Conservation (phyloP, 1,139 yeast genomes). For the Martiniozyma asiatica region DNA sequence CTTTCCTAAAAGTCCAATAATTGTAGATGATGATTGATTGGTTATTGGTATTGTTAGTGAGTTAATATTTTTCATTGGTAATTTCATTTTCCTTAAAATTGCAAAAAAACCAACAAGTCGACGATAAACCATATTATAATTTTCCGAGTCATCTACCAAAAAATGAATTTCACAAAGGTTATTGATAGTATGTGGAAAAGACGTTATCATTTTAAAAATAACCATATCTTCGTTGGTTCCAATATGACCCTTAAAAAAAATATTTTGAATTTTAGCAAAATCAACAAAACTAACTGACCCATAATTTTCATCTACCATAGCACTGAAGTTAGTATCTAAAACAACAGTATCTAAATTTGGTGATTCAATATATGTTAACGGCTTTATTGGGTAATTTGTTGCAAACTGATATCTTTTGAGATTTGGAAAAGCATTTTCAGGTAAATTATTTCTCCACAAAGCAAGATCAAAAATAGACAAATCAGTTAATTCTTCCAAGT, state of each 20-base stretch:
- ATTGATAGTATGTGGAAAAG: conserved; percentile 15
- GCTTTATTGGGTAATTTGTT: conserved; percentile 10
- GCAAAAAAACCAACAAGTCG: conserved; percentile 20
- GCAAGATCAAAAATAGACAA: conserved; percentile 8
- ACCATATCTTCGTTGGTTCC: conserved; percentile 22
- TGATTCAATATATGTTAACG: conserved; percentile 15
- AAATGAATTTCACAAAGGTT: conserved; percentile 17
- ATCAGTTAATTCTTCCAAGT: conserved; percentile 13
- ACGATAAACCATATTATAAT: conserved; percentile 19
- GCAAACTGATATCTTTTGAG: conserved; percentile 16
- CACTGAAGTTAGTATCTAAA: conserved; percentile 19
- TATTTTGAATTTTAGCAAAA: conserved; percentile 9
- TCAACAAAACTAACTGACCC: conserved; percentile 17
- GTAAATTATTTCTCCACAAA: conserved; percentile 13
- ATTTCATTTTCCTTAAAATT: conserved; percentile 17
- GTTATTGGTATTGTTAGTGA: conserved; percentile 20
- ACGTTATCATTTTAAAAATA: conserved; percentile 18
- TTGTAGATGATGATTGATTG: conserved; percentile 20
- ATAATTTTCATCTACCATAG: conserved; percentile 12
- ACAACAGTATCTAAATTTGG: conserved; percentile 16
- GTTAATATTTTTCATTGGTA: conserved; percentile 13
- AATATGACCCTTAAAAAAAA: conserved; percentile 17
- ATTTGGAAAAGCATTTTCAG: conserved; percentile 9
- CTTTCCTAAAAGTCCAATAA: conserved; percentile 16
- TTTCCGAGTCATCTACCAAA: conserved; percentile 15